Conservation (phyloP, 2,329 filamentous ascomycete genomes). For the Stylonectria norvegica region DNA sequence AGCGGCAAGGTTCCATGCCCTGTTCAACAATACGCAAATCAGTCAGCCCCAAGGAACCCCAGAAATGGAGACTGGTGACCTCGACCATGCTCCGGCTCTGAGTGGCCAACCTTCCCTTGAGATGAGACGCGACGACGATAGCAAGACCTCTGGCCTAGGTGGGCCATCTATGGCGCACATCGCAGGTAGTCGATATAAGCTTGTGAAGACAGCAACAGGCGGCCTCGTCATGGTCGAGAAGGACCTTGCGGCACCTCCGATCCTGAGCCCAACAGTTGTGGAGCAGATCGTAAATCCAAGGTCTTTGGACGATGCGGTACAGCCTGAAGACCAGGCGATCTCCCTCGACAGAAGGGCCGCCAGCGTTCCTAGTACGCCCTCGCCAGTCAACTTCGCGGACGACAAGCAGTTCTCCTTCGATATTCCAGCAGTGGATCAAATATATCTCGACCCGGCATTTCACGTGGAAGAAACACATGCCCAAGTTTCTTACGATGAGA, state of each 20-base stretch:
- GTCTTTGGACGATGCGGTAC: not conserved
- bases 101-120: constrained; percentile 29
- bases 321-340: constrained; percentile 8
- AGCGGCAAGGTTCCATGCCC: too few species aligned
- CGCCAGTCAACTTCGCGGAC: not conserved
- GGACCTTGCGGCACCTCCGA: constrained; percentile 17
- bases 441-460: not conserved
- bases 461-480: not conserved
- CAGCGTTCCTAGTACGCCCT: not conserved
- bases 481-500: not conserved
- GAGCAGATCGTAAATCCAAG: not conserved
- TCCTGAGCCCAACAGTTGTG: constrained; percentile 10
- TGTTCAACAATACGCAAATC: too few species aligned
- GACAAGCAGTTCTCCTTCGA: not conserved
- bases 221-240: constrained; percentile 17
- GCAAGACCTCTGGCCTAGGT: constrained; percentile 1
- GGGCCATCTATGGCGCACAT: constrained; percentile 6
- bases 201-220: constrained; percentile 23
- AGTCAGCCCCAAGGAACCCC: not conserved
- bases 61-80: constrained; percentile 24
- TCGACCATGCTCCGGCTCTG: constrained; percentile 33
- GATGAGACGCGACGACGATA: constrained; percentile 13
- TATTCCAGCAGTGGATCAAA: not conserved
- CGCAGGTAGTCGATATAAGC: constrained; percentile 16
- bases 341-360: not conserved